A percentile compares a stretch with the other conserved stretches of the same genome.
Conservation (phyloP, 1,139 yeast species). For the Spathaspora sp. region DNA sequence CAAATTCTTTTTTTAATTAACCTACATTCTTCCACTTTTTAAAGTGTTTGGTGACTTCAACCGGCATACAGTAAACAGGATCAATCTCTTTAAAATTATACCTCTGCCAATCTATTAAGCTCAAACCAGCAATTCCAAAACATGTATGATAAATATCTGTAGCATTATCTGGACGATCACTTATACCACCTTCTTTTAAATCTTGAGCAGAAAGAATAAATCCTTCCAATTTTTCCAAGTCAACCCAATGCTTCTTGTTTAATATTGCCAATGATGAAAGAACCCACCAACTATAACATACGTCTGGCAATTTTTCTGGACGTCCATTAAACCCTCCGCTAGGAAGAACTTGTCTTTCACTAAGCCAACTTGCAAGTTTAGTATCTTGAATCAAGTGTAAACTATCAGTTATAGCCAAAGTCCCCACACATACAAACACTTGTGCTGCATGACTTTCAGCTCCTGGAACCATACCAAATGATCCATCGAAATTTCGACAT, state of each 20-base stretch:
- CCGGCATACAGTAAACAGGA: conserved; percentile 87
- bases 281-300: conserved; percentile 98
- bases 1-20: too few species aligned
- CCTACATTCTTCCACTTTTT: conserved; percentile 39
- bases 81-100: conserved; percentile 58
- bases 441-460: conserved; percentile 96
- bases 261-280: conserved; percentile 74
- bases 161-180: conserved; percentile 88
- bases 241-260: conserved; percentile 70
- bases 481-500: conserved; percentile 94
- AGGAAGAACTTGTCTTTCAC: conserved; percentile 81
- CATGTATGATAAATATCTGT: conserved; percentile 92
- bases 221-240: conserved; percentile 52
- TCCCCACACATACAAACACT: conserved; percentile 82
- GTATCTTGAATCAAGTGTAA: conserved; percentile 49
- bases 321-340: conserved; percentile 95
- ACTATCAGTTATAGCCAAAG: conserved; percentile 67
- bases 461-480: conserved; percentile 91
- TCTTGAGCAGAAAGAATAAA: conserved; percentile 85
- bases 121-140: conserved; percentile 85
- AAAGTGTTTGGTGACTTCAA: conserved; percentile 44
- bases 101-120: conserved; percentile 61
- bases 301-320: conserved; percentile 95
- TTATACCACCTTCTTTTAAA: conserved; percentile 75
- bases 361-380: conserved; percentile 66